Conservation (phyloP, 2,329 filamentous ascomycete species). For the Tolypocladium ovalisporum region DNA sequence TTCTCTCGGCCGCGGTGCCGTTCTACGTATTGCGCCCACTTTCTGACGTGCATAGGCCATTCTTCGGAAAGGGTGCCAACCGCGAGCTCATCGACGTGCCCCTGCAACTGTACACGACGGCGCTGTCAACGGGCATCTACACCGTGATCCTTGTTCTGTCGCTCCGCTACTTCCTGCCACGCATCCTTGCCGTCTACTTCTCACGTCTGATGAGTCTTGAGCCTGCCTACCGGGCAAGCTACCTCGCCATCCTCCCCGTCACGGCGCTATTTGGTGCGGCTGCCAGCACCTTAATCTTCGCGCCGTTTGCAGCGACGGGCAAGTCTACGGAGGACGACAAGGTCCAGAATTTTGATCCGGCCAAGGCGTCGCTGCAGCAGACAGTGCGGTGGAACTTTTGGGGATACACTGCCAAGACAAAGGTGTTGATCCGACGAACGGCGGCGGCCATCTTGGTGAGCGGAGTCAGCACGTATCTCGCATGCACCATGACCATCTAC, state of each 20-base stretch:
- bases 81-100: conserved; percentile 54
- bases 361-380: conserved; percentile 53
- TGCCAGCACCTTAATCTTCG: conserved; percentile 68
- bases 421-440: conserved; percentile 55
- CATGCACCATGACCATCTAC: conserved; percentile 54
- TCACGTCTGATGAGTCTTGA: conserved; percentile 57
- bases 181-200: conserved; percentile 66
- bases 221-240: conserved; percentile 53
- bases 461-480: conserved; percentile 48
- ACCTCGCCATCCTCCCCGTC: conserved; percentile 49
- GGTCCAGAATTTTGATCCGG: conserved; percentile 48
- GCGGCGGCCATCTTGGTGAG: conserved; percentile 46
- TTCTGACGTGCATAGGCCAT: conserved; percentile 52
- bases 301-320: conserved; percentile 47
- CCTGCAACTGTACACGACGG: conserved; percentile 52
- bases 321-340: conserved; percentile 36
- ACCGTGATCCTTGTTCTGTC: conserved; percentile 59
- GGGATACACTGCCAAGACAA: conserved; percentile 53
- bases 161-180: conserved; percentile 59
- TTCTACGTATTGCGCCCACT: conserved; percentile 64
- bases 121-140: conserved; percentile 65
- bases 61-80: conserved; percentile 42
- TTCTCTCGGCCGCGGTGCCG: conserved; percentile 58
- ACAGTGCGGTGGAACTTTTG: conserved; percentile 65
- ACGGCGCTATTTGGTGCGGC: conserved; percentile 53